These are phyloP conservation scores for Rhodotorula glutinis DNA, from an alignment of 1,284 basidiomycete genomes.

Conservation along the genomic window DNA sequence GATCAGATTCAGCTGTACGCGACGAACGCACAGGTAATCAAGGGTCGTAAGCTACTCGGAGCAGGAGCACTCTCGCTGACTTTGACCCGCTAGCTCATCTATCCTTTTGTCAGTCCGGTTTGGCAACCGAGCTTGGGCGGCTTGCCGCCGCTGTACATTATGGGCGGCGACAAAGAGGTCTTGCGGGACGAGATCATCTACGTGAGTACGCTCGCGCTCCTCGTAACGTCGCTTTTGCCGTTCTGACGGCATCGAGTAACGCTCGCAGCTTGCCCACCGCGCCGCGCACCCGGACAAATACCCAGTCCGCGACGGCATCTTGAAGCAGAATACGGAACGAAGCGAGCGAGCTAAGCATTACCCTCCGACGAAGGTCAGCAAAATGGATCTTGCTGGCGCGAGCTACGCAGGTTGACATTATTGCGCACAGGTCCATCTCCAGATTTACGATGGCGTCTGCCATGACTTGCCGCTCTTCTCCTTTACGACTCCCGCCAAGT, in stretches of 20 bases:
- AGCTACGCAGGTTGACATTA: too few species aligned
- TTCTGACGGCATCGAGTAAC: neutral
- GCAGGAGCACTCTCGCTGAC: neutral
- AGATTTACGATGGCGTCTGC: conserved; percentile 58
- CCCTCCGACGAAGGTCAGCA: conserved; percentile 61
- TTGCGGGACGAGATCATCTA: conserved; percentile 89
- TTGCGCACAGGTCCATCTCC: conserved; percentile 67
- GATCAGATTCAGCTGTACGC: conserved; percentile 83
- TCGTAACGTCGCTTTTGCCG: too few species aligned
- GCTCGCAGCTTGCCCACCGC: conserved; percentile 73
- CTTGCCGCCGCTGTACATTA: conserved; percentile 78
- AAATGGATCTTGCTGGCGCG: too few species aligned
- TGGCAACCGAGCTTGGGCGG: conserved; percentile 79
- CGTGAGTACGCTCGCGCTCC: conserved; percentile 52
- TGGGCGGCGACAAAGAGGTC: conserved; percentile 87
- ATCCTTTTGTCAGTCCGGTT: conserved; percentile 81
- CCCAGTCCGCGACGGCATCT: conserved; percentile 52
- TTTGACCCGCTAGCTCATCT: conserved; percentile 15
- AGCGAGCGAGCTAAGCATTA: conserved; percentile 46
- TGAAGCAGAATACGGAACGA: conserved; percentile 40
- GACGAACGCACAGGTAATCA: conserved; percentile 70
- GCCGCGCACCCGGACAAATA: conserved; percentile 78
- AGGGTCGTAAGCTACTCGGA: too few species aligned
- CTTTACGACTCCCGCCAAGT: conserved; percentile 49
- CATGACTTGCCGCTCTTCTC: conserved; percentile 53